Percentiles rank a stretch among this genome's conserved stretches.
Conservation (phyloP, 805 yeast genomes). For the Ogataea thermomethanolica region DNA sequence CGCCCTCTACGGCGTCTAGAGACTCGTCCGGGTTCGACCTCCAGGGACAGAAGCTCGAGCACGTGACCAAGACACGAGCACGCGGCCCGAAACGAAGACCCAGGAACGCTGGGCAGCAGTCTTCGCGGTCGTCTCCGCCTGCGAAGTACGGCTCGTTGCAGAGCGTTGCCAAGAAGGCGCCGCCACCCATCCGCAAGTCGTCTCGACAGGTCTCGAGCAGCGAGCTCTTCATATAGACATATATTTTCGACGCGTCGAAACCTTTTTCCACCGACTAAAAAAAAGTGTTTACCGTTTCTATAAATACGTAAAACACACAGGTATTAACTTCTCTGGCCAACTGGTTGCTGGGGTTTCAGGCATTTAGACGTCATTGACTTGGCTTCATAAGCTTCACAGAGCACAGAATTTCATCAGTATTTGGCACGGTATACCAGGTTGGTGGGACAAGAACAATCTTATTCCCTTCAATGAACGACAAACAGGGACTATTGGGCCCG, state of each 20-base stretch:
- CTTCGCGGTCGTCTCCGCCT: not conserved
- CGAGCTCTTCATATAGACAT: slow-evolving; percentile 23
- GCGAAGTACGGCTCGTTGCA: slow-evolving; percentile 1
- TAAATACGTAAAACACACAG: slow-evolving; percentile 2
- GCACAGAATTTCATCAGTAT: not conserved
- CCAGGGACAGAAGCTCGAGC: slow-evolving; percentile 35
- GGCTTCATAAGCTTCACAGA: not conserved
- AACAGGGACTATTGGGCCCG: not conserved
- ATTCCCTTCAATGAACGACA: slow-evolving; percentile 1
- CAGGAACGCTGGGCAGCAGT: too few relatives aligned
- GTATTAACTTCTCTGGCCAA: not conserved
- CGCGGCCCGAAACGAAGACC: slow-evolving; percentile 51
- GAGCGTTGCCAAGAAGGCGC: slow-evolving; percentile 17
- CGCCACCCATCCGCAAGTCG: slow-evolving; percentile 29
- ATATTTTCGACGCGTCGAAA: slow-evolving; percentile 7
- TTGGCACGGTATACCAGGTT: too few relatives aligned
- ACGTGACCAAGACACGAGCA: slow-evolving; percentile 45
- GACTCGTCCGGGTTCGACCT: slow-evolving; percentile 21
- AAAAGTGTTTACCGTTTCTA: slow-evolving; percentile 12
- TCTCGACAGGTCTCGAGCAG: slow-evolving; percentile 28
- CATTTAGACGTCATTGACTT: too few relatives aligned
- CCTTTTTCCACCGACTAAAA: not conserved
- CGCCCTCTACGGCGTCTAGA: not conserved
- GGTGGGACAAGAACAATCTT: too few relatives aligned
- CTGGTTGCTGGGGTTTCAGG: too few relatives aligned